These are phyloP conservation scores for Zygosaccharomyces rouxii DNA, from an alignment of 805 yeast species.

Conservation along the genomic window DNA sequence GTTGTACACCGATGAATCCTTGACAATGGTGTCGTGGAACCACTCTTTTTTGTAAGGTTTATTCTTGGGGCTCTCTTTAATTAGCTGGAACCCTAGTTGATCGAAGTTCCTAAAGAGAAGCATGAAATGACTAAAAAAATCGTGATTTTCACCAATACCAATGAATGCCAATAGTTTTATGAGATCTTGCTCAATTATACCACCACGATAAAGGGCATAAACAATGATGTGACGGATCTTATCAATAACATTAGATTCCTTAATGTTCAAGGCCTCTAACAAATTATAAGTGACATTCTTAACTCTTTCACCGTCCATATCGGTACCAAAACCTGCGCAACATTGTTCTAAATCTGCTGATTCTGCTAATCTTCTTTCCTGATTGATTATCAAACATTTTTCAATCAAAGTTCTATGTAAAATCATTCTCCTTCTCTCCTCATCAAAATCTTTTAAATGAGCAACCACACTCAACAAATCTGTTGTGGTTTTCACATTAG, in stretches of 20 bases:
- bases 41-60: slow-evolving; percentile 47
- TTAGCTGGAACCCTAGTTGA: slow-evolving; percentile 52
- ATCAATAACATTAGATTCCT: slow-evolving; percentile 52
- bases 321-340: slow-evolving; percentile 66
- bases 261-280: slow-evolving; percentile 48
- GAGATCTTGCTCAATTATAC: slow-evolving; percentile 70
- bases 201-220: slow-evolving; percentile 79
- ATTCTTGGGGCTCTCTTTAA: slow-evolving; percentile 40
- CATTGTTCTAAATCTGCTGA: slow-evolving; percentile 84
- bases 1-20: slow-evolving; percentile 42
- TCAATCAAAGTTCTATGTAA: slow-evolving; percentile 60
- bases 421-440: slow-evolving; percentile 56
- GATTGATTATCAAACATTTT: slow-evolving; percentile 58
- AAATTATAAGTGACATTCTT: slow-evolving; percentile 59
- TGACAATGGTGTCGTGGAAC: slow-evolving; percentile 47
- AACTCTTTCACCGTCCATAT: slow-evolving; percentile 60
- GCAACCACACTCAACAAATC: slow-evolving; percentile 76
- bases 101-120: slow-evolving; percentile 55
- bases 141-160: slow-evolving; percentile 38
- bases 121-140: slow-evolving; percentile 42
- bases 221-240: slow-evolving; percentile 69
- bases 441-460: slow-evolving; percentile 61
- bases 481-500: slow-evolving; percentile 57
- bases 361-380: slow-evolving; percentile 56
- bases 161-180: slow-evolving; percentile 60